Percentiles rank a stretch among this genome's conserved stretches.
Conservation (phyloP, 2,329 filamentous ascomycete species). For the Botrytis medusae region DNA sequence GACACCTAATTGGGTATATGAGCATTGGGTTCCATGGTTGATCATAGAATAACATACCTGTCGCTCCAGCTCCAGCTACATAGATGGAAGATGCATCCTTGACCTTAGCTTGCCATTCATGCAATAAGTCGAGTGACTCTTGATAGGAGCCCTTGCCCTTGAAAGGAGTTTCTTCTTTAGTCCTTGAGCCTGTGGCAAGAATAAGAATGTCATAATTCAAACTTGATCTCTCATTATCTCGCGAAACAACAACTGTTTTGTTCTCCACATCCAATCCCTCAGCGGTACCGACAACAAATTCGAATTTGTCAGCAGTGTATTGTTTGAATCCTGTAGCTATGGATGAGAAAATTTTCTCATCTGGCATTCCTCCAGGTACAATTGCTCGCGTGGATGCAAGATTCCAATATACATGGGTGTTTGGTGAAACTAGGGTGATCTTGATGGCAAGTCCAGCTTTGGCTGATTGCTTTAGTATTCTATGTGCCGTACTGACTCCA, state of each 20-base stretch:
- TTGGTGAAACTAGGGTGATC: slow-evolving; percentile 54
- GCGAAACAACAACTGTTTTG: slow-evolving; percentile 46
- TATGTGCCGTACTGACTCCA: slow-evolving; percentile 38
- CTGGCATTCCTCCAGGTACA: slow-evolving; percentile 45
- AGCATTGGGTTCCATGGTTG: neutral
- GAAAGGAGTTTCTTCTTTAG: slow-evolving; percentile 47
- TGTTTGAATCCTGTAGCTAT: slow-evolving; percentile 48
- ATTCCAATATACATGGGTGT: slow-evolving; percentile 51
- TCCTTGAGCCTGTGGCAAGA: slow-evolving; percentile 52
- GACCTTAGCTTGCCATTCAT: slow-evolving; percentile 30
- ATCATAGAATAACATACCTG: slow-evolving; percentile 25
- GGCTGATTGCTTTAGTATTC: slow-evolving; percentile 36
- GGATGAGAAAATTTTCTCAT: slow-evolving; percentile 44
- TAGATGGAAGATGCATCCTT: slow-evolving; percentile 34
- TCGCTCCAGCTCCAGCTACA: slow-evolving; percentile 39
- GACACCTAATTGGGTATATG: slow-evolving; percentile 25
- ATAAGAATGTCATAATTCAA: slow-evolving; percentile 52
- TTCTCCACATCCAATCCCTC: slow-evolving; percentile 44
- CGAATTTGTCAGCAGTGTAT: slow-evolving; percentile 50
- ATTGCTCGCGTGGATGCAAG: slow-evolving; percentile 49
- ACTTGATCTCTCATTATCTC: slow-evolving; percentile 38
- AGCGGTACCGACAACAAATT: slow-evolving; percentile 53
- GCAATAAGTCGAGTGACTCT: slow-evolving; percentile 27
- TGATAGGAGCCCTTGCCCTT: slow-evolving; percentile 48
- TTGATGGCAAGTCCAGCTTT: slow-evolving; percentile 44